These are phyloP conservation scores for Reticulascus tulasneorum DNA, from an alignment of 2,329 filamentous ascomycete genomes.

Conservation along the genomic window DNA sequence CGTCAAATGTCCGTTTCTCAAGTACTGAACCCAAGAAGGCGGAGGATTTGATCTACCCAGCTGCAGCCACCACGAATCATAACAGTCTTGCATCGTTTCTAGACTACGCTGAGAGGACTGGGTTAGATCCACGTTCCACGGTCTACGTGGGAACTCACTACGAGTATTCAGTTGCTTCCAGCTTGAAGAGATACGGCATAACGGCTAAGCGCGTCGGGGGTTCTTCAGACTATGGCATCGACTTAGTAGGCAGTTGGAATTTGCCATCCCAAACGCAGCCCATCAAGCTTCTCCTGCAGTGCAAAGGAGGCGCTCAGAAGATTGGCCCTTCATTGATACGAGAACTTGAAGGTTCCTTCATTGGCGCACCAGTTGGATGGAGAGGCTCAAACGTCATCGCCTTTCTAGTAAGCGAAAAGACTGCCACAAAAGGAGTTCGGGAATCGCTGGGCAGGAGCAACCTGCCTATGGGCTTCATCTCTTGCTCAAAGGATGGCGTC, in stretches of 20 bases:
- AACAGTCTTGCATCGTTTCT: slow-evolving; percentile 62
- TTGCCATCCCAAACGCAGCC: slow-evolving; percentile 41
- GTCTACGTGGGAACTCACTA: slow-evolving; percentile 71
- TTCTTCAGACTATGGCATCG: slow-evolving; percentile 66
- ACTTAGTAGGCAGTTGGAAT: slow-evolving; percentile 68
- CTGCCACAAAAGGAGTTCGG: slow-evolving; percentile 74
- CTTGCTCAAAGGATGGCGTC: slow-evolving; percentile 53
- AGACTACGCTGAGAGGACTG: slow-evolving; percentile 54
- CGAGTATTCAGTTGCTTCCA: slow-evolving; percentile 63
- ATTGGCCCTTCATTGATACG: slow-evolving; percentile 58
- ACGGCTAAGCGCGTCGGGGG: slow-evolving; percentile 62
- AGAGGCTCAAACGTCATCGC: slow-evolving; percentile 61
- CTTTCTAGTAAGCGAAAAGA: slow-evolving; percentile 63
- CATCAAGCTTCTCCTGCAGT: slow-evolving; percentile 57
- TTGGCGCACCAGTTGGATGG: slow-evolving; percentile 71
- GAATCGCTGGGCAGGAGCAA: slow-evolving; percentile 64
- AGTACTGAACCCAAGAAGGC: too few species aligned
- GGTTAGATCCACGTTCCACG: slow-evolving; percentile 51
- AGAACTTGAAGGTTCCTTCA: slow-evolving; percentile 78
- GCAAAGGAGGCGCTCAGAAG: slow-evolving; percentile 57
- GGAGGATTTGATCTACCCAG: slow-evolving; percentile 35
- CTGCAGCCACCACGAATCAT: slow-evolving; percentile 49
- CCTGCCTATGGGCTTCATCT: slow-evolving; percentile 69
- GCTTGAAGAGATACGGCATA: slow-evolving; percentile 60
- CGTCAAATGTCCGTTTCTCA: too few species aligned